Evolutionary conservation across 2,329 filamentous ascomycete genomes (phyloP).

Genomic region (Calonectria henricotiae): DNA sequence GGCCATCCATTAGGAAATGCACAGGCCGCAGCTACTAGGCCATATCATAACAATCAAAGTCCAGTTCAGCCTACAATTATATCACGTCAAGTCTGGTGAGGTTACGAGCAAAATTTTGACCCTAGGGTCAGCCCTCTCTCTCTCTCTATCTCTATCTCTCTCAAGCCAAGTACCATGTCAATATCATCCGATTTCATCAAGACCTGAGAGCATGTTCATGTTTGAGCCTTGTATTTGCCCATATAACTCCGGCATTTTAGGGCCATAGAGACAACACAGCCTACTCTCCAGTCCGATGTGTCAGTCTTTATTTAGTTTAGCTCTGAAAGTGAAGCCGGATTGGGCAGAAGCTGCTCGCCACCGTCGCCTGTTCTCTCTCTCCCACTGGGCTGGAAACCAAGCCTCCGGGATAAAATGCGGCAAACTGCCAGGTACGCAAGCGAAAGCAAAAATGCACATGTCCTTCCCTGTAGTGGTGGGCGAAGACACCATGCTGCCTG

Average conservation of each 20-base stretch:
- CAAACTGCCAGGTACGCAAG: background rate
- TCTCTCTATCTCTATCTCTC: no score
- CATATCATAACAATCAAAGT: no score
- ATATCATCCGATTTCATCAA: background rate
- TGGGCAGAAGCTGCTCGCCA: background rate
- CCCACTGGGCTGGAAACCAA: background rate
- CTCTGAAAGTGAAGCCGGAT: background rate
- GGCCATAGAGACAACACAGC: background rate
- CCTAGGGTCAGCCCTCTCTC: no score
- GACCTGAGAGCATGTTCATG: background rate
- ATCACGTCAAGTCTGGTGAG: no score
- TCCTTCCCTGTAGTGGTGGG: conserved; percentile 2
- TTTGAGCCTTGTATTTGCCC: conserved; percentile 4
- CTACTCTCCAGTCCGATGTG: background rate
- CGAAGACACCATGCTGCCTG: background rate
- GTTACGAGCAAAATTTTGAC: no score
- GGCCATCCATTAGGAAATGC: no score
- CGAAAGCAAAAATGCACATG: background rate
- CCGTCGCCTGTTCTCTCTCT: background rate
- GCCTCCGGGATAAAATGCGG: background rate
- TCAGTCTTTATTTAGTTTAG: background rate
- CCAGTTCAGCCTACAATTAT: no score
- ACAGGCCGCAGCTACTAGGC: no score
- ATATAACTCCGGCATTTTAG: background rate
- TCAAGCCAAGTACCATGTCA: no score